Percentiles rank a stretch among this genome's conserved stretches.
Conservation (phyloP, 768 basidiomycete genomes). For the Leucosporidium creatinivorum region DNA sequence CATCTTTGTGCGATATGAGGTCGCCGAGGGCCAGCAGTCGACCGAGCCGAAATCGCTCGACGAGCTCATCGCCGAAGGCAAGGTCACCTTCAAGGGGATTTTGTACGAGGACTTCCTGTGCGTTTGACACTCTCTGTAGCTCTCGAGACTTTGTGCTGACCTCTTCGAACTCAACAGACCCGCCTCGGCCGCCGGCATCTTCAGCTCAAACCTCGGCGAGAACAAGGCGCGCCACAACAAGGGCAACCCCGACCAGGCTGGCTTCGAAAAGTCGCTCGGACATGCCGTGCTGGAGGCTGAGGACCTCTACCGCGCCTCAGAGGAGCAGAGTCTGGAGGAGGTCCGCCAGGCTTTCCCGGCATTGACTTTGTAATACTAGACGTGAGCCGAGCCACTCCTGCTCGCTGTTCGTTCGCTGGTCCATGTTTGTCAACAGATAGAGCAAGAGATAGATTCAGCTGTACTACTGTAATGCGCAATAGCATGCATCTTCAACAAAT, state of each 20-base stretch:
- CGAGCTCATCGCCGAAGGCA: slow-evolving; percentile 30
- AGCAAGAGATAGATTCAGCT: too few species aligned
- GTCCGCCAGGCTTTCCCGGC: background rate
- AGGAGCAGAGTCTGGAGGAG: slow-evolving; percentile 21
- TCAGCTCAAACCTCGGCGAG: slow-evolving; percentile 37
- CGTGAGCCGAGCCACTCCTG: too few species aligned
- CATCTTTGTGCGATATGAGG: slow-evolving; percentile 36
- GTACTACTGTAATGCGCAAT: too few species aligned
- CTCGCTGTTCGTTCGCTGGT: too few species aligned
- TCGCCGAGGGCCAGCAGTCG: background rate
- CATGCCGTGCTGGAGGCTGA: slow-evolving; percentile 34
- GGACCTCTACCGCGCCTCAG: slow-evolving; percentile 34
- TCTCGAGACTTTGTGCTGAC: background rate
- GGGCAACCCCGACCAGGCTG: slow-evolving; percentile 25
- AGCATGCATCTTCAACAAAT: too few species aligned
- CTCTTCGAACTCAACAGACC: slow-evolving; percentile 9
- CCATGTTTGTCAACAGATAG: too few species aligned
- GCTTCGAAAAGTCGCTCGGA: slow-evolving; percentile 36
- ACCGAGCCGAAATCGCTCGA: slow-evolving; percentile 14
- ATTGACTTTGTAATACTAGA: too few species aligned
- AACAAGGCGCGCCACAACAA: slow-evolving; percentile 5
- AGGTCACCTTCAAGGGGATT: slow-evolving; percentile 32
- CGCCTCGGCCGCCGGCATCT: slow-evolving; percentile 40
- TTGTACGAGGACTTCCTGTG: slow-evolving; percentile 40
- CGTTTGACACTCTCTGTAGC: background rate